Evolutionary conservation across 257 asterid species (phyloP).

Genomic region (Solanum appendiculatum): DNA sequence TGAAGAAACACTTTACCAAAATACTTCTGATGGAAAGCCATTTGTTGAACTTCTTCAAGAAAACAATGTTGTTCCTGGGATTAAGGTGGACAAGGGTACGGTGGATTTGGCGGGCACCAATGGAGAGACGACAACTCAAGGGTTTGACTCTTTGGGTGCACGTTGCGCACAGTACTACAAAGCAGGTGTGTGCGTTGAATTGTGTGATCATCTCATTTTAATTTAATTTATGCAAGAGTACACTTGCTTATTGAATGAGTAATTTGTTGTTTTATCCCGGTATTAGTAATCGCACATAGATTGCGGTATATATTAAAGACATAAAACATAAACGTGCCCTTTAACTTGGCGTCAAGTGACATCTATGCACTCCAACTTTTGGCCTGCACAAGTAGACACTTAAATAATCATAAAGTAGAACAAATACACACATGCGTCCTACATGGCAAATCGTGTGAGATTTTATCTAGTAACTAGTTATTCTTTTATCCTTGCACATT

Average conservation of each 20-base stretch:
- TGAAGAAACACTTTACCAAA: conserved; percentile 87
- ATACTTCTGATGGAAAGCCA: conserved; percentile 58
- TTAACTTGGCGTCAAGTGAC: too few relatives aligned
- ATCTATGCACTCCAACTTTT: too few relatives aligned
- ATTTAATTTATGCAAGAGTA: background rate
- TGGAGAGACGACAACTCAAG: conserved; percentile 84
- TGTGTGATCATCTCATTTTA: background rate
- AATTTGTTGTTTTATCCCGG: background rate
- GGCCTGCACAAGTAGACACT: too few relatives aligned
- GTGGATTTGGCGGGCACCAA: conserved; percentile 70
- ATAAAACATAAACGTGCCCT: too few relatives aligned
- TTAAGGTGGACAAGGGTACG: conserved; percentile 81
- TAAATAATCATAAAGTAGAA: too few relatives aligned
- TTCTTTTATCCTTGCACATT: background rate
- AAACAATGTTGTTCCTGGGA: conserved; percentile 61
- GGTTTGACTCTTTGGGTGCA: conserved; percentile 56
- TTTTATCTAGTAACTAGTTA: too few relatives aligned
- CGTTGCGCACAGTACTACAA: conserved; percentile 74
- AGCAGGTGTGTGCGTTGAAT: conserved; percentile 22
- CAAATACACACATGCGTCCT: too few relatives aligned
- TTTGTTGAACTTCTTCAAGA: conserved; percentile 69
- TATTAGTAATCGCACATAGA: too few relatives aligned
- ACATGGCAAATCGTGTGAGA: too few relatives aligned
- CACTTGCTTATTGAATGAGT: too few relatives aligned
- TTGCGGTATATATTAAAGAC: too few relatives aligned